Evolutionary conservation across 768 basidiomycete species (phyloP).

Genomic region (Plicaturopsis crispa): DNA sequence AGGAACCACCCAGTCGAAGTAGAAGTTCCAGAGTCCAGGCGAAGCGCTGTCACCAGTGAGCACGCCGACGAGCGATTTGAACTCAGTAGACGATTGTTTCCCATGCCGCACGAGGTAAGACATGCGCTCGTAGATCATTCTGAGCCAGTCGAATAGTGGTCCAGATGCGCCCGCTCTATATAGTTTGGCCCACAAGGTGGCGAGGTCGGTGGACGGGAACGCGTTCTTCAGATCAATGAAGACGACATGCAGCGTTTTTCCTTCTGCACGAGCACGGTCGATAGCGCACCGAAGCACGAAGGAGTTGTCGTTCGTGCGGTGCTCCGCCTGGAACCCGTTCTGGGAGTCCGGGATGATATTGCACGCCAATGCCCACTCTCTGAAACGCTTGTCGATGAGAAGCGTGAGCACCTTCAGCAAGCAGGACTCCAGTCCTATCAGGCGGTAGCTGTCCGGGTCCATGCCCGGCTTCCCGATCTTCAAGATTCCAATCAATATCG

Average conservation of each 20-base stretch:
- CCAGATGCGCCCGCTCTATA: slow-evolving; percentile 10
- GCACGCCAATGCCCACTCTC: slow-evolving; percentile 6
- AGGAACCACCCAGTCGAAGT: slow-evolving; percentile 12
- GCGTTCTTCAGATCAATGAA: slow-evolving; percentile 15
- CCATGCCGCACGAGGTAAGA: slow-evolving; percentile 12
- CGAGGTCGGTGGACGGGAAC: slow-evolving; percentile 7
- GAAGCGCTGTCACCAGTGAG: slow-evolving; percentile 20
- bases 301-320: slow-evolving; percentile 9
- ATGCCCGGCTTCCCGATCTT: slow-evolving; percentile 11
- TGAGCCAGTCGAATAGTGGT: slow-evolving; percentile 20
- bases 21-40: slow-evolving; percentile 18
- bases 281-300: slow-evolving; percentile 13
- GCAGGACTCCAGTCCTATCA: slow-evolving; percentile 22
- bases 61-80: slow-evolving; percentile 16
- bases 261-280: slow-evolving; percentile 11
- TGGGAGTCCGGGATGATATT: slow-evolving; percentile 8
- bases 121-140: slow-evolving; percentile 16
- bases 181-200: slow-evolving; percentile 9
- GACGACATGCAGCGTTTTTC: slow-evolving; percentile 14
- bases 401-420: slow-evolving; percentile 17
- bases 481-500: slow-evolving; percentile 8
- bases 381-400: slow-evolving; percentile 14
- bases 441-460: slow-evolving; percentile 16
- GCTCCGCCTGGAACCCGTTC: slow-evolving; percentile 12
- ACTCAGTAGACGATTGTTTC: slow-evolving; percentile 5